Evolutionary conservation across 2,329 filamentous ascomycete species (phyloP).

Genomic region (Pseudogymnoascus sp.): DNA sequence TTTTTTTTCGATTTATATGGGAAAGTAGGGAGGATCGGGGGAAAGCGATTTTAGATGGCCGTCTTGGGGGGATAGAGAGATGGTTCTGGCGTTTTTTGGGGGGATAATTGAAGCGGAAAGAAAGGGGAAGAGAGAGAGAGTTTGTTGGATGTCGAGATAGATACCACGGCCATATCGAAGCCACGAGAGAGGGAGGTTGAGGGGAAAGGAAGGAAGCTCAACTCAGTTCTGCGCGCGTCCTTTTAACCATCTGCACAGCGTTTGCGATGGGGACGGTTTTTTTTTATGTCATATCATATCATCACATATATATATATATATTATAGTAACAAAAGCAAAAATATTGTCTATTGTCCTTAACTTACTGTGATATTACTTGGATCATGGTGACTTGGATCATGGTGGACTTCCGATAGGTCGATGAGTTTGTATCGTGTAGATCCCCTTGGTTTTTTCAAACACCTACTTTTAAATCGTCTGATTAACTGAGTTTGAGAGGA

Average conservation of each 20-base stretch:
- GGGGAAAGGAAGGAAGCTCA: not conserved
- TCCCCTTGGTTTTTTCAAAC: not conserved
- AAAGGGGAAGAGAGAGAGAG: not conserved
- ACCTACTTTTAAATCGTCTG: not conserved
- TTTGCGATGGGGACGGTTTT: not conserved
- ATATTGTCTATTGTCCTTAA: not conserved
- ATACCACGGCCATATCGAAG: not conserved
- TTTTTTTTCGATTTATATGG: not conserved
- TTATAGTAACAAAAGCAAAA: not conserved
- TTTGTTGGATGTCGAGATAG: not conserved
- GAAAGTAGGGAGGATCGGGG: not conserved
- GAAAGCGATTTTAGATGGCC: not conserved
- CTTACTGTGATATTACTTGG: not conserved
- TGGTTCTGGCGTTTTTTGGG: not conserved
- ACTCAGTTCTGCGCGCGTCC: not conserved
- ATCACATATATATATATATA: not conserved
- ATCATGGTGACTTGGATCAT: too few species aligned
- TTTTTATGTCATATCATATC: not conserved
- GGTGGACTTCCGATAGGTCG: not conserved
- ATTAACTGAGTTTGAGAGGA: not conserved
- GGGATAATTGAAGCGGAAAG: not conserved
- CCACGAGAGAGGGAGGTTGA: not conserved
- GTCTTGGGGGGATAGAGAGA: conserved; percentile 3
- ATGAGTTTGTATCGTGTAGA: not conserved
- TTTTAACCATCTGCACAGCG: not conserved